Percentiles rank a stretch among this genome's conserved stretches.
Evolutionary conservation across 202 grass and related monocot species (phyloP).

Genomic region (Panicum hallii): DNA sequence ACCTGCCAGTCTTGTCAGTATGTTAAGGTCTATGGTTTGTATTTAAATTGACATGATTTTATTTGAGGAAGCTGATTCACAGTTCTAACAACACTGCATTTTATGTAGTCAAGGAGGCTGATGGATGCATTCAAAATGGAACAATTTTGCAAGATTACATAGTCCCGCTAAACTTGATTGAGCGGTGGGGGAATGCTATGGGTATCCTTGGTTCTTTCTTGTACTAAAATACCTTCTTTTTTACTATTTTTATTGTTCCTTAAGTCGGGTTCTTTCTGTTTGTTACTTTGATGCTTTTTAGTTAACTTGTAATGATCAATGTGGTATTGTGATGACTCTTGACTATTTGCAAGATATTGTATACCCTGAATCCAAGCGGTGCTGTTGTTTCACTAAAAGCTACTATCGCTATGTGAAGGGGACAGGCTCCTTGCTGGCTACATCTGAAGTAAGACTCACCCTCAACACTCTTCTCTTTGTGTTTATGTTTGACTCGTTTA

Average conservation of each 20-base stretch:
- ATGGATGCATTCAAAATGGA: slow-evolving; percentile 43
- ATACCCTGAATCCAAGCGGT: slow-evolving; percentile 76
- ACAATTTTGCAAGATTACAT: slow-evolving; percentile 48
- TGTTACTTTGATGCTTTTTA: slow-evolving; percentile 11
- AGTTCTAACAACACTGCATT: slow-evolving; percentile 14
- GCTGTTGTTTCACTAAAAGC: slow-evolving; percentile 97
- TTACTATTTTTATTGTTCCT: slow-evolving; percentile 22
- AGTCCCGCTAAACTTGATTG: slow-evolving; percentile 84
- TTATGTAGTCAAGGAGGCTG: slow-evolving; percentile 52
- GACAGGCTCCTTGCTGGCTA: slow-evolving; percentile 83
- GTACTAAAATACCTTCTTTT: neutral
- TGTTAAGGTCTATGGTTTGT: slow-evolving; percentile 31
- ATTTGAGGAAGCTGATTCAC: slow-evolving; percentile 37
- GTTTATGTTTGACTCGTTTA: slow-evolving; percentile 19
- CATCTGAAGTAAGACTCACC: slow-evolving; percentile 64
- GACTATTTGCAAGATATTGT: slow-evolving; percentile 80
- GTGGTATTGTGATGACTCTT: slow-evolving; percentile 44
- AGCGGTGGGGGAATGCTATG: slow-evolving; percentile 97
- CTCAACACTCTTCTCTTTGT: slow-evolving; percentile 26
- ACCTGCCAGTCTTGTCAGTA: slow-evolving; percentile 10
- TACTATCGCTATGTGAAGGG: slow-evolving; percentile 97
- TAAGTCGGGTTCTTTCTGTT: neutral
- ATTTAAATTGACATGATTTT: slow-evolving; percentile 30
- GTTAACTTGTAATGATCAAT: slow-evolving; percentile 11
- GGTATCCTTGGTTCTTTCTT: slow-evolving; percentile 66